phyloP scores from a whole-genome alignment of 768 basidiomycete genomes.

The Pholiota microspora region DNA sequence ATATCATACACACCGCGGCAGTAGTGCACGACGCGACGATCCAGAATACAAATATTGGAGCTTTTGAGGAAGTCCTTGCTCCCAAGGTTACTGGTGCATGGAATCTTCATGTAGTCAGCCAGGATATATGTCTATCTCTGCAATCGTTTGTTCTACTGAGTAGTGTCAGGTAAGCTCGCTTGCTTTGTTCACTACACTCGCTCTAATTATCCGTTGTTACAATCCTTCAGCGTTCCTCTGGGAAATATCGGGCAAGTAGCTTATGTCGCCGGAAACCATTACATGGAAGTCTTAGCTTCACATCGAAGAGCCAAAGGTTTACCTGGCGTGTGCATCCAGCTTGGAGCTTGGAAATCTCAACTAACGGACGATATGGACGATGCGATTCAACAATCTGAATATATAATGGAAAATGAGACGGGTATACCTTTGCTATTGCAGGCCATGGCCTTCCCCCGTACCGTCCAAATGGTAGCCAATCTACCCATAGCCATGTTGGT shows the following conservation, averaged over 20 bases:
- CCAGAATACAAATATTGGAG: conserved; percentile 9
- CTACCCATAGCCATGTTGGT: conserved; percentile 8
- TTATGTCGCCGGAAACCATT: conserved; percentile 20
- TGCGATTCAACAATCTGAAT: conserved; percentile 2
- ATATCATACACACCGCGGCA: conserved; percentile 25
- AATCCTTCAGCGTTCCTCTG: conserved; percentile 14
- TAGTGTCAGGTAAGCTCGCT: conserved; percentile 21
- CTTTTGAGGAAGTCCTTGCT: conserved; percentile 20
- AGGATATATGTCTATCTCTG: conserved; percentile 17
- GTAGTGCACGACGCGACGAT: conserved; percentile 23
- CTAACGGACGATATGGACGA: conserved; percentile 13
- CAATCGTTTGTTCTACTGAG: conserved; percentile 23
- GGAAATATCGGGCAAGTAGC: conserved; percentile 20
- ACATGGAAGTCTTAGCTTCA: conserved; percentile 17
- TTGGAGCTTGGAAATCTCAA: conserved; percentile 22
- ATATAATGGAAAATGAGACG: conserved; percentile 12
- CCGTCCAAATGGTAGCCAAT: conserved; percentile 22
- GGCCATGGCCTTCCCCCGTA: conserved; percentile 9
- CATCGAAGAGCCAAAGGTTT: conserved; percentile 12
- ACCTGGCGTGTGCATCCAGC: conserved; percentile 17
- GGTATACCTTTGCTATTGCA: conserved; percentile 24
- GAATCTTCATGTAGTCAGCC: conserved; percentile 25
- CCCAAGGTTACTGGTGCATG: conserved; percentile 26
- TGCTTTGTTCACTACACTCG: neutral
- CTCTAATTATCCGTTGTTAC: neutral